Conservation (phyloP, 345 rosid species). For the Aethionema arabicum region DNA sequence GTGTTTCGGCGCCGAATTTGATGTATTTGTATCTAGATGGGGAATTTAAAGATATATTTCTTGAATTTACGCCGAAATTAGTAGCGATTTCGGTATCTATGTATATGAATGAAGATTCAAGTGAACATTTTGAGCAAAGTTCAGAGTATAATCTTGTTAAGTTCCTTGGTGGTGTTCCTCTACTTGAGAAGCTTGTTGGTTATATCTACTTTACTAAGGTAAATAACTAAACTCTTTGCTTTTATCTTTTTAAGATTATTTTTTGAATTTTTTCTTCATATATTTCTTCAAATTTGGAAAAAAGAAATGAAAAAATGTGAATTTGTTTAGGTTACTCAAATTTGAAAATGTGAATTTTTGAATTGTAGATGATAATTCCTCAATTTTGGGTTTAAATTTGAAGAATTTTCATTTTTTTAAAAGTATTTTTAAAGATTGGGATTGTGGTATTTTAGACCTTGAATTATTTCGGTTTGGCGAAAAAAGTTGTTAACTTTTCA, state of each 20-base stretch:
- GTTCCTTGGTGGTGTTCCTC: constrained; percentile 80
- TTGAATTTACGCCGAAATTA: constrained; percentile 71
- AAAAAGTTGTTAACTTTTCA: no score
- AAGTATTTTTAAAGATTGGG: no score
- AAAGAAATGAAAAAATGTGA: no score
- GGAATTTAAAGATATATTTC: constrained; percentile 76
- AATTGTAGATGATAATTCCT: no score
- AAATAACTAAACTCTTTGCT: background rate
- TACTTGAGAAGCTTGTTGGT: constrained; percentile 74
- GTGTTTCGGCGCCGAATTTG: constrained; percentile 70
- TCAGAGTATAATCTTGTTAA: constrained; percentile 70
- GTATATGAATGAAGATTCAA: constrained; percentile 87
- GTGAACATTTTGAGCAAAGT: constrained; percentile 79
- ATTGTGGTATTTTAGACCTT: no score
- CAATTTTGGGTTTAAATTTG: no score
- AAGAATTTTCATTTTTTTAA: no score
- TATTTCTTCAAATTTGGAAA: no score
- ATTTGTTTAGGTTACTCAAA: no score
- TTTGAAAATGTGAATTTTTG: no score
- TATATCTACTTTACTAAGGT: constrained; percentile 92
- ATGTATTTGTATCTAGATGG: constrained; percentile 84
- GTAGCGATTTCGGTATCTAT: constrained; percentile 68
- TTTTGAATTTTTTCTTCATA: background rate
- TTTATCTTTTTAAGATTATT: constrained; percentile 1
- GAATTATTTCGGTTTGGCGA: no score